phyloP scores from a whole-genome alignment of 176 grass and related monocot genomes.

The Coix lacrymajobi region DNA sequence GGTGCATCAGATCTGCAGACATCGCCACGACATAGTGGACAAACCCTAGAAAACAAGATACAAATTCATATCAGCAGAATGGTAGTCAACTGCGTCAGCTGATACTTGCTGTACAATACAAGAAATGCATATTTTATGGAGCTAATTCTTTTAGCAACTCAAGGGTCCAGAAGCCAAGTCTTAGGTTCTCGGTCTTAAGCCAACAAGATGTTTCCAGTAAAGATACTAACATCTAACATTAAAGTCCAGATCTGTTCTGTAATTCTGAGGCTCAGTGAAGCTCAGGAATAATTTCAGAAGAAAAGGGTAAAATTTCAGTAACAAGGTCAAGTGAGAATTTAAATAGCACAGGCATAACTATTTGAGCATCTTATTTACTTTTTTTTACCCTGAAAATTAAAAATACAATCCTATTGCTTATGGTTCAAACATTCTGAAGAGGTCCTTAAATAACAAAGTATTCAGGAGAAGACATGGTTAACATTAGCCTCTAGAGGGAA shows the following conservation, averaged over 20 bases:
- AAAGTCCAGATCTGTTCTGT: neutral
- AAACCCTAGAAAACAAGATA: slow-evolving; percentile 57
- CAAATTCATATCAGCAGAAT: slow-evolving; percentile 14
- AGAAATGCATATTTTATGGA: neutral
- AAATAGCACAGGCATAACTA: neutral
- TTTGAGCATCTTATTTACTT: neutral
- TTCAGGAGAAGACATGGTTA: neutral
- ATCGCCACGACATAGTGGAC: slow-evolving; percentile 90
- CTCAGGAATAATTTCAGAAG: slow-evolving; percentile 7
- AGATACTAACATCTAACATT: neutral
- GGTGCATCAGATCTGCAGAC: slow-evolving; percentile 70
- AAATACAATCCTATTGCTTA: neutral
- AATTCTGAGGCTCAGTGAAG: neutral
- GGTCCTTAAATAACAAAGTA: neutral
- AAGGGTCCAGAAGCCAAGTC: neutral
- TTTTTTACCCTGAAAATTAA: neutral
- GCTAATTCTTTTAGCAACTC: neutral
- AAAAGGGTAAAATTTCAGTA: neutral
- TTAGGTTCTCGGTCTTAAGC: neutral
- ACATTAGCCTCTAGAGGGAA: neutral
- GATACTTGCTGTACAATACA: neutral
- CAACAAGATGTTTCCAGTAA: neutral
- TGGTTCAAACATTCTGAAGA: neutral
- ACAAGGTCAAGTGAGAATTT: neutral
- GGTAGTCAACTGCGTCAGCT: neutral